Percentiles rank a stretch among this genome's conserved stretches.
phyloP scores from a whole-genome alignment of 495 filamentous ascomycete genomes.

The Wilcoxina mikolae region DNA sequence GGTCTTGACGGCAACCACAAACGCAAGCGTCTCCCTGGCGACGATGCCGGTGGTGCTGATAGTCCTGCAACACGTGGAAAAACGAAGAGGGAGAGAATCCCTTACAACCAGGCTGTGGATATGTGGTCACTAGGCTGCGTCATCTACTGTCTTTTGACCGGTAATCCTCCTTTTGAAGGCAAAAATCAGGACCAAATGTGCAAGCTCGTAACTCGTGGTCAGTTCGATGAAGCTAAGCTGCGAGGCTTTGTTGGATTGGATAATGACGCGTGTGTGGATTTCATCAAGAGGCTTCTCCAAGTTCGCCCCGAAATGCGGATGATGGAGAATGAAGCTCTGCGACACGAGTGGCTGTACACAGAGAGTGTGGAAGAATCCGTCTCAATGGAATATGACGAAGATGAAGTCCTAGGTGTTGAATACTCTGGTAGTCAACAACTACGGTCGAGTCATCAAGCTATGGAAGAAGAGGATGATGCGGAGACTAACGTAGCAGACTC shows the following conservation, averaged over 20 bases:
- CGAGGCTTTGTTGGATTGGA: constrained; percentile 12
- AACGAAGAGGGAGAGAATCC: constrained; percentile 9
- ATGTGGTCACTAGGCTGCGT: constrained; percentile 92
- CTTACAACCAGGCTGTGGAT: constrained; percentile 76
- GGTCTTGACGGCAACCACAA: constrained; percentile 13
- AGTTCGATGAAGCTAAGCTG: constrained; percentile 9
- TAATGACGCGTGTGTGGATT: constrained; percentile 18
- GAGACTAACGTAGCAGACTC: constrained; percentile 2
- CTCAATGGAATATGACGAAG: constrained; percentile 4
- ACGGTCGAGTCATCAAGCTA: neutral
- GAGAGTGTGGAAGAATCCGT: constrained; percentile 7
- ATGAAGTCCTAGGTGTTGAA: neutral
- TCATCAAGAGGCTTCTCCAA: constrained; percentile 18
- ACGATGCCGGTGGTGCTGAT: constrained; percentile 34
- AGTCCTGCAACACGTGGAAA: constrained; percentile 33
- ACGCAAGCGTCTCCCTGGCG: constrained; percentile 20
- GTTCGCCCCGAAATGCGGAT: constrained; percentile 23
- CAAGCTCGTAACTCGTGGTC: constrained; percentile 15
- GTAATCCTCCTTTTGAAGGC: constrained; percentile 63
- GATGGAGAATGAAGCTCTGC: constrained; percentile 22
- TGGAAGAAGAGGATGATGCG: neutral
- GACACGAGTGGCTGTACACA: constrained; percentile 18
- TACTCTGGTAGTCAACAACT: constrained; percentile 1
- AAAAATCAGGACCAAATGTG: constrained; percentile 31
- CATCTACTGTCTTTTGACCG: constrained; percentile 63